These are phyloP conservation scores for Trifolium pratense DNA, from an alignment of 306 rosid genomes.

Conservation along the genomic window DNA sequence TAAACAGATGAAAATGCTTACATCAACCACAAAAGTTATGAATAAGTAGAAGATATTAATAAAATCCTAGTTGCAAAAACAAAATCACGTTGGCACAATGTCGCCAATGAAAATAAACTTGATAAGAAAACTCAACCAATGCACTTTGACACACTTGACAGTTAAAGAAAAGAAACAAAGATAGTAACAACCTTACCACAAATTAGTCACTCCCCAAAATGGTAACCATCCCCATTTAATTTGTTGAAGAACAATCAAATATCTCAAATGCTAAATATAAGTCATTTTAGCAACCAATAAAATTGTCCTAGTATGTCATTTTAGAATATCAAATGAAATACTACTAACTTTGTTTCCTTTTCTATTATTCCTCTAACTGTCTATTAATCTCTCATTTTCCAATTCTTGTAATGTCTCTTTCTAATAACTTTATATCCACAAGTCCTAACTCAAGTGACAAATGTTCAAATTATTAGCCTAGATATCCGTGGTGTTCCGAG, in stretches of 20 bases:
- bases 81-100: neutral
- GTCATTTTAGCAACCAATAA: neutral
- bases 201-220: slow-evolving; percentile 30
- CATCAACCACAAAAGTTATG: neutral
- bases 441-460: too few relatives aligned
- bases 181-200: neutral
- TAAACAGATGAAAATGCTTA: neutral
- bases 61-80: neutral
- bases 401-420: neutral
- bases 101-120: slow-evolving; percentile 29
- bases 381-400: neutral
- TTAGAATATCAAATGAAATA: slow-evolving; percentile 2
- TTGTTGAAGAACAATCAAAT: slow-evolving; percentile 30
- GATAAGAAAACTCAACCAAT: slow-evolving; percentile 18
- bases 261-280: slow-evolving; percentile 18
- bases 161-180: slow-evolving; percentile 15
- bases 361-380: neutral
- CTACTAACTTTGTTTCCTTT: neutral
- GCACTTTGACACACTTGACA: neutral
- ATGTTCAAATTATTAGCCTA: too few relatives aligned
- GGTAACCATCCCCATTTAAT: slow-evolving; percentile 30
- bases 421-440: neutral
- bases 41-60: slow-evolving; percentile 6
- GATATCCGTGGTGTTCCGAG: too few relatives aligned
- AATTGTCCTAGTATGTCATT: neutral